Evolutionary conservation across 1,139 yeast genomes (phyloP).

Genomic region (Komagataea norvegica): DNA sequence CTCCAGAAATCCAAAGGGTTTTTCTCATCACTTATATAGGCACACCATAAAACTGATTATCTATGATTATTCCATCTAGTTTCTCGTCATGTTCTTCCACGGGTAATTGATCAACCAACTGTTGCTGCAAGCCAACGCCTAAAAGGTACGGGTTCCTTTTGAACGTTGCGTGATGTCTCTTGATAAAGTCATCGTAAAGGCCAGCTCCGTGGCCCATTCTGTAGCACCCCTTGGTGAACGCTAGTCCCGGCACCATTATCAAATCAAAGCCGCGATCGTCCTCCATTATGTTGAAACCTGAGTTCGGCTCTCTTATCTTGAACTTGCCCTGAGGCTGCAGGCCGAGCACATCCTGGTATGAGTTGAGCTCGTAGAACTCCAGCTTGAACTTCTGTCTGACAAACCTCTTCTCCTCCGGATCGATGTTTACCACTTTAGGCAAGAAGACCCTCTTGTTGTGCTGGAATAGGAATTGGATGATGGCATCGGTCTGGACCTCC

Average conservation of each 20-base stretch:
- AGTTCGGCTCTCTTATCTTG: slow-evolving; percentile 60
- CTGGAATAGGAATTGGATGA: slow-evolving; percentile 47
- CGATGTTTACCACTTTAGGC: slow-evolving; percentile 42
- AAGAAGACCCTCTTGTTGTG: slow-evolving; percentile 43
- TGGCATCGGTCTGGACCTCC: slow-evolving; percentile 52
- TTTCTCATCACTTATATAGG: background rate
- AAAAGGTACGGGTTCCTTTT: slow-evolving; percentile 40
- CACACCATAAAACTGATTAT: slow-evolving; percentile 24
- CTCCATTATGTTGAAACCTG: slow-evolving; percentile 25
- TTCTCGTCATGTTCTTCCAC: slow-evolving; percentile 65
- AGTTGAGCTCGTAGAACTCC: slow-evolving; percentile 49
- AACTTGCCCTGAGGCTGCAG: slow-evolving; percentile 68
- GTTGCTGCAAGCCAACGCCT: slow-evolving; percentile 70
- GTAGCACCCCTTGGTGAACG: slow-evolving; percentile 51
- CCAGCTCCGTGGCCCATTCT: slow-evolving; percentile 94
- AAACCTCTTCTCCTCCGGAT: slow-evolving; percentile 23
- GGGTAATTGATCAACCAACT: slow-evolving; percentile 57
- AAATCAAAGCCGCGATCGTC: slow-evolving; percentile 50
- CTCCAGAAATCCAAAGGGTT: background rate
- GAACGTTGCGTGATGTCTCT: slow-evolving; percentile 34
- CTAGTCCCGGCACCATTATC: slow-evolving; percentile 82
- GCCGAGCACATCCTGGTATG: slow-evolving; percentile 37
- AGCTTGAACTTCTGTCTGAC: slow-evolving; percentile 45
- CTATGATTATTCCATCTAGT: slow-evolving; percentile 56
- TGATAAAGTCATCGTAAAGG: slow-evolving; percentile 76